phyloP scores from a whole-genome alignment of 495 filamentous ascomycete species.

The Hyphodiscus hymeniophilus region DNA sequence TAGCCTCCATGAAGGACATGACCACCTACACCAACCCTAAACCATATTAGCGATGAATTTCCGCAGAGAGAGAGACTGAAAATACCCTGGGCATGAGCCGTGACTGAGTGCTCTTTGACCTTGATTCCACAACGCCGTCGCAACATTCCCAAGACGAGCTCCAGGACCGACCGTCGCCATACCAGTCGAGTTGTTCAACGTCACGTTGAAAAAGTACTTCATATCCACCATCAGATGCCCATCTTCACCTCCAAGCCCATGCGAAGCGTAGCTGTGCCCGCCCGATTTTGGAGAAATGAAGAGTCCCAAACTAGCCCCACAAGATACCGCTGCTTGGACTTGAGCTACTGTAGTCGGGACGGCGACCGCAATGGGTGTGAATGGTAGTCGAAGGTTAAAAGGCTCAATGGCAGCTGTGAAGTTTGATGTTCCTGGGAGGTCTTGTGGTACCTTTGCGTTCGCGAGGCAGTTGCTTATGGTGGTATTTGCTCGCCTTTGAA shows the following conservation, averaged over 20 bases:
- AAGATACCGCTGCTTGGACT: constrained; percentile 8
- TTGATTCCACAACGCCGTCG: constrained; percentile 43
- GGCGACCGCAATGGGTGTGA: constrained; percentile 2
- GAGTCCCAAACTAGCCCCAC: not conserved
- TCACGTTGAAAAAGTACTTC: constrained; percentile 32
- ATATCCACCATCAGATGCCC: constrained; percentile 51
- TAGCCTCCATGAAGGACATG: constrained; percentile 66
- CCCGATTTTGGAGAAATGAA: constrained; percentile 28
- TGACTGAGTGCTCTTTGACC: constrained; percentile 59
- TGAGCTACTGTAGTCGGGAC: not conserved
- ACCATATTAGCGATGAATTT: too few species aligned
- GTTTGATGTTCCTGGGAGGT: not conserved
- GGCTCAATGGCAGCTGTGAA: not conserved
- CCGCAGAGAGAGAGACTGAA: too few species aligned
- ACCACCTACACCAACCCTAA: constrained; percentile 46
- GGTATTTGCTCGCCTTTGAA: not conserved
- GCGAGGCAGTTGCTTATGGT: not conserved
- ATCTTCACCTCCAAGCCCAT: constrained; percentile 31
- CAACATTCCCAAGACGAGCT: constrained; percentile 51
- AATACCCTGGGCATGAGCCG: constrained; percentile 46
- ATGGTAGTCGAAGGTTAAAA: constrained; percentile 4
- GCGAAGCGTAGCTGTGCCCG: constrained; percentile 62
- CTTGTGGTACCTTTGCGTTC: not conserved
- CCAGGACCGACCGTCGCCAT: constrained; percentile 58
- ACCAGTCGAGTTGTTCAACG: not conserved